These are phyloP conservation scores for Boletellus dicymbophilus DNA, from an alignment of 1,284 basidiomycete genomes.

Conservation along the genomic window DNA sequence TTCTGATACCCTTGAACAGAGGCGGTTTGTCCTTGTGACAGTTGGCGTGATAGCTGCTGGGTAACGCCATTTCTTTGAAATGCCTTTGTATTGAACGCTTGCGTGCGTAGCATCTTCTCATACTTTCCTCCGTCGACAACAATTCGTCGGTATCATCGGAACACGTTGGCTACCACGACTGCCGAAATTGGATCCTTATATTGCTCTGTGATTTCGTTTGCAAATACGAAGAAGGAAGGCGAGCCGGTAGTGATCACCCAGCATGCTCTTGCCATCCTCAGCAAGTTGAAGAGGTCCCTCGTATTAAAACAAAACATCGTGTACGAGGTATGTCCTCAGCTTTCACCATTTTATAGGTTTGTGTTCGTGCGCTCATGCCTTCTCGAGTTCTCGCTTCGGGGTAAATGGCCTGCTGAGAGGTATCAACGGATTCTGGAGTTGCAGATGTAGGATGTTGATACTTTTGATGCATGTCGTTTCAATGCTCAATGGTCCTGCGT, in stretches of 20 bases:
- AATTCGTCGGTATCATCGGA: conserved; percentile 66
- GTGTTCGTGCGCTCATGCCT: not conserved
- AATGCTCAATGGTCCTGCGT: conserved; percentile 3
- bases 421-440: conserved; percentile 67
- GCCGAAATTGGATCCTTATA: conserved; percentile 65
- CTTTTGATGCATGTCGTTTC: not conserved
- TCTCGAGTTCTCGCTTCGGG: conserved; percentile 63
- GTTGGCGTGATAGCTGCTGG: conserved; percentile 66
- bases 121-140: conserved; percentile 73
- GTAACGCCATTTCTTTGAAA: conserved; percentile 36
- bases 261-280: conserved; percentile 60
- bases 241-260: conserved; percentile 55
- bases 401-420: conserved; percentile 67
- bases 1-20: conserved; percentile 34
- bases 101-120: conserved; percentile 54
- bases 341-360: not conserved
- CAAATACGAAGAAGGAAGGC: conserved; percentile 48
- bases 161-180: conserved; percentile 60
- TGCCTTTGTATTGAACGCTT: conserved; percentile 3
- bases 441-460: conserved; percentile 50
- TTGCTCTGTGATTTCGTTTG: conserved; percentile 68
- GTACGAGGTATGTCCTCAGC: conserved; percentile 57
- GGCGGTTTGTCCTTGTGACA: conserved; percentile 62
- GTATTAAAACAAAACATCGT: conserved; percentile 57
- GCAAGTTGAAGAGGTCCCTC: conserved; percentile 61